Base-by-base conservation (phyloP, 2,329 filamentous ascomycete species). In the Blumeria graminis region DNA sequence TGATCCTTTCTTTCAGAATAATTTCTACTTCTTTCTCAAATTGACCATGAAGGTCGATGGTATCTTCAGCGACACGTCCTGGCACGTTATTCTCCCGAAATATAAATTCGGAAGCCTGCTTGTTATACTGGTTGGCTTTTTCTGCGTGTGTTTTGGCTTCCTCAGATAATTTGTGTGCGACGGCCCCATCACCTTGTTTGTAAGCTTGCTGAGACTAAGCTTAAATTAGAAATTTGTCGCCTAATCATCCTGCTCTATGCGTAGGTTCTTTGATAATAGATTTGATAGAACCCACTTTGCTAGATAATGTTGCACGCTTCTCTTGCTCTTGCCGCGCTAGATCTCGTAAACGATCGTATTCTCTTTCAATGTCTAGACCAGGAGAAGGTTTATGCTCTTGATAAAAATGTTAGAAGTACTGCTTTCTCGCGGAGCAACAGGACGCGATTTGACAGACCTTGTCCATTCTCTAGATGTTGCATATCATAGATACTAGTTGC, bases 21-120 rank as follows among this genome's bases (percentile, higher is more conserved):
- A 86, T 78, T 72, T 94, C 88, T 5, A 92, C 92, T 72, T 96
- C 92, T 67, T 94, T 86, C 58, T 94, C 89, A 65, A 84, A 95
- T 66, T 93, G 84, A 2, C 92, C 92, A 68, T 98, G 92, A 52
- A 98, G 74, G 70, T 98, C 92, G 63, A 98, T 89, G 8, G 84
- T 87, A 69, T 96, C 90, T 43, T 74, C 73, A 14, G 78, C 76
- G 9, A 94, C 83, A 59, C 83, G 80, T 16, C 80, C 85, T 2
- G 74, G 69, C 18, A 85, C 81, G 67, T 96, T 96, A 73, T 95
- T 95, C 71, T 90, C 87, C 43, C 88, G 82, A 73, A 98, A 95
- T 67, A 96, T 96, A 69, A 78, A 94, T 58, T 95, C 86, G 58
- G 86, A 86, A 1, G 92, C 92, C 69, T 94, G 87, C 61, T 78